Base-by-base conservation (phyloP, 371 early-diverging fungal species). In the Actinomortierella wolfii region DNA sequence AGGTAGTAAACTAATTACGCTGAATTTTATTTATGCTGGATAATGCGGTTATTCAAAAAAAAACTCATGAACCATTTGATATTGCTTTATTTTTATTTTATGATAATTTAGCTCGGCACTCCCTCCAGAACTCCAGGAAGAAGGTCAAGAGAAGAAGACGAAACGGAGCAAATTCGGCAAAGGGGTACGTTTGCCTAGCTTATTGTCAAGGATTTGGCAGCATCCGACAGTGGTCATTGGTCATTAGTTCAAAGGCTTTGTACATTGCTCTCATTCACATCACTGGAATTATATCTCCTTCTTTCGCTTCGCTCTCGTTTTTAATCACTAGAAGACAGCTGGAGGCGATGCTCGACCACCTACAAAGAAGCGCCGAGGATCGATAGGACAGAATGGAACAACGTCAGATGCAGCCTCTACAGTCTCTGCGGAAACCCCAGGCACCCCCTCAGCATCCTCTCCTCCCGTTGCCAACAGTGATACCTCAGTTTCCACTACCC, bases 1-100 rank as follows among this genome's bases (percentile, higher is more conserved):
- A 83, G 89, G 93, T 91, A 62, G 47, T 61, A 34, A 11, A 34
- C 4, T 6, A 34, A 34, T 34, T 34, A 11, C 34, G 7, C 34
- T 6, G 34, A 34, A 34, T 6, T 11, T 11, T 4, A 6, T 11
- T 34, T 34, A 6, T 34, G 34, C 34, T n/a, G n/a, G n/a, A n/a
- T n/a, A n/a, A n/a, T n/a, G n/a, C n/a, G n/a, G n/a, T n/a, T n/a
- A n/a, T n/a, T n/a, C n/a, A n/a, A n/a, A n/a, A n/a, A n/a, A n/a
- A n/a, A n/a, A n/a, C n/a, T n/a, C n/a, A n/a, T n/a, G n/a, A n/a
- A n/a, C n/a, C n/a, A 4, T 34, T 11, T 34, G 7, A 34, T 11
- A 34, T 11, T 11, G 4, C 34, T 50, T 62, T 28, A 53, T 26
- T 41, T 57, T 26, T 57, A 46, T 34, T 57, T 26, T 45, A 51